Evolutionary conservation across 257 asterid genomes (phyloP).

Genomic region (Cruciata laevipes): DNA sequence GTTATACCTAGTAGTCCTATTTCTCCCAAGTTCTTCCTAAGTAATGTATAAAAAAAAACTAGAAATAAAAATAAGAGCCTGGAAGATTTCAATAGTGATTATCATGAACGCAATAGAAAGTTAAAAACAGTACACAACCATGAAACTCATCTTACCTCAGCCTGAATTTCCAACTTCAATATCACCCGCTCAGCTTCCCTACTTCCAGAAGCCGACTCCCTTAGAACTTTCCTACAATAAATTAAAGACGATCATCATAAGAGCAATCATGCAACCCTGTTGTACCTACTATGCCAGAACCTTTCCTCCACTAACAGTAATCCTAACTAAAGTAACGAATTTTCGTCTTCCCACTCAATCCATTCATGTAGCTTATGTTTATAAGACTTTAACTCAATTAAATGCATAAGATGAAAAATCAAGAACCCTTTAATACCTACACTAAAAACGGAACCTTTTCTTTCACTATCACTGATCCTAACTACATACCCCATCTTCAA

Average conservation of each 20-base stretch:
- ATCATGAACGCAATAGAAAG: background rate
- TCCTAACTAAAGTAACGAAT: background rate
- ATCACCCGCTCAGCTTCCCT: constrained; percentile 87
- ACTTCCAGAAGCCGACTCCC: constrained; percentile 92
- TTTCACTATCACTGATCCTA: background rate
- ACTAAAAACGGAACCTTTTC: background rate
- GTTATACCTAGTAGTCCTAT: background rate
- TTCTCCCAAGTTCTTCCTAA: background rate
- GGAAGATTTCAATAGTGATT: background rate
- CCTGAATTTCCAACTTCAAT: constrained; percentile 73
- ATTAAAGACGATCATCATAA: constrained; percentile 4
- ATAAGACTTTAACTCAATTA: background rate
- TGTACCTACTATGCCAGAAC: background rate
- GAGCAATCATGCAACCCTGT: background rate
- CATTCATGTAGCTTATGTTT: background rate
- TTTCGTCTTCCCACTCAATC: background rate
- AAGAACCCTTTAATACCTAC: background rate
- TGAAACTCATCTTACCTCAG: constrained; percentile 42
- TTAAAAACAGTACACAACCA: background rate
- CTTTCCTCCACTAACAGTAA: background rate
- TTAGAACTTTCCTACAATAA: constrained; percentile 65
- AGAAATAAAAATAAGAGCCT: background rate
- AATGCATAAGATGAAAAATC: background rate
- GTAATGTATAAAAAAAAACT: background rate
- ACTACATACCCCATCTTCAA: background rate